Evolutionary conservation across 2,329 filamentous ascomycete species (phyloP), one percentile per base, ranked within the genome.

Genomic region (Bipolaris sorokiniana): DNA sequence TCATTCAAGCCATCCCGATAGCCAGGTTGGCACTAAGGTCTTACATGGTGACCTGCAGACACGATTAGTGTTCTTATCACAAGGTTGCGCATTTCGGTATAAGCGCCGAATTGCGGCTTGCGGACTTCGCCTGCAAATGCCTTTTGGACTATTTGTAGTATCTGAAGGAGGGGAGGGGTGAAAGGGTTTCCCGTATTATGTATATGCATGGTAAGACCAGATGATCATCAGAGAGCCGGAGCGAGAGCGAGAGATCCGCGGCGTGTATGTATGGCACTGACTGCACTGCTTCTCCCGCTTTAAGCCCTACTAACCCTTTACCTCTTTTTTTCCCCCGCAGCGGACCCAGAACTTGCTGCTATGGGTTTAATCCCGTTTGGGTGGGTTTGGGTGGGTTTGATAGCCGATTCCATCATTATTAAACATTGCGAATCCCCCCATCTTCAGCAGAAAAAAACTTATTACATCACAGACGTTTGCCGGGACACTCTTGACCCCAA

Each of bases 111-210:
- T 34, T 48, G 34, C 51, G 41, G 56, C 28, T 36, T 10, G 51
- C 65, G 66, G 66, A 62, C 55, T 44, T 69, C 66, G 66, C 65
- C 66, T 69, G 56, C 48, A 33, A 62, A 48, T 59, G 63, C 64
- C 51, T n/a, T 34, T 45, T 45, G 36, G 20, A 45, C 44, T 44
- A 36, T 36, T 9, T 16, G 34, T 37, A 22, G 23, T 36, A 49
- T 31, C 22, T n/a, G 34, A 16, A 36, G 7, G 34, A 15, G 40
- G 18, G 13, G 11, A 2, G 11, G 18, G 18, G n/a, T n/a, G n/a
- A 20, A 23, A 15, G 6, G 2, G 26, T 31, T 33, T 46, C 42
- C 41, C 16, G 40, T 26, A 33, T 34, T 31, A 41, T 26, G 15
- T 37, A 23, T 23, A 28, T 28, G 26, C 26, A 28, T 28, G 38